Evolutionary conservation across 2,329 filamentous ascomycete species (phyloP).

Genomic region (Trichoderma polysporum): DNA sequence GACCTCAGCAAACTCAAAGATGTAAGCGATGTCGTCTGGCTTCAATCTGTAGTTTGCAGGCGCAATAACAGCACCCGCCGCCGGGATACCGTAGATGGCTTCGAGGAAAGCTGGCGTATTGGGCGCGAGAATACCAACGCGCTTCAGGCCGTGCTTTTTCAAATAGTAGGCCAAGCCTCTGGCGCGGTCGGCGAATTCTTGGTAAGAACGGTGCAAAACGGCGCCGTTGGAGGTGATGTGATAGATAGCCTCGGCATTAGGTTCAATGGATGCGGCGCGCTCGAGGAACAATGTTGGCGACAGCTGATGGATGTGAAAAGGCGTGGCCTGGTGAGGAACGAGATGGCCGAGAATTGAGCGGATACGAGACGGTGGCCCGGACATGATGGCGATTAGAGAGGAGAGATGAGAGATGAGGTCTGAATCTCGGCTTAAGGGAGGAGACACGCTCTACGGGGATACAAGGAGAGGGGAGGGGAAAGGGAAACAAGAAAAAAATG

Average conservation of each 20-base stretch:
- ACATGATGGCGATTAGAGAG: slow-evolving; percentile 49
- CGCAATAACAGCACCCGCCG: slow-evolving; percentile 76
- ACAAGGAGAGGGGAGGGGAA: too few species aligned
- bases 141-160: slow-evolving; percentile 67
- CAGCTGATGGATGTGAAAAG: slow-evolving; percentile 69
- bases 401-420: not conserved
- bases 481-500: not conserved
- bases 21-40: slow-evolving; percentile 82
- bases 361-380: slow-evolving; percentile 61
- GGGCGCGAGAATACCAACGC: slow-evolving; percentile 82
- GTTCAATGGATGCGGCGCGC: slow-evolving; percentile 84
- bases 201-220: slow-evolving; percentile 73
- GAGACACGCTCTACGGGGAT: not conserved
- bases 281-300: slow-evolving; percentile 86
- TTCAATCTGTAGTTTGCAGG: slow-evolving; percentile 66
- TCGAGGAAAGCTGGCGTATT: slow-evolving; percentile 97
- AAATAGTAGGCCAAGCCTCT: slow-evolving; percentile 87
- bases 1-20: slow-evolving; percentile 82
- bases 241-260: slow-evolving; percentile 78
- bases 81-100: slow-evolving; percentile 81
- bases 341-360: slow-evolving; percentile 56
- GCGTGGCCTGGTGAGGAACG: slow-evolving; percentile 35
- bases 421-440: not conserved
- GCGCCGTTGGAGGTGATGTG: slow-evolving; percentile 79
- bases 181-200: slow-evolving; percentile 80